phyloP scores from a whole-genome alignment of 1,284 basidiomycete species.

The Somion occarium region DNA sequence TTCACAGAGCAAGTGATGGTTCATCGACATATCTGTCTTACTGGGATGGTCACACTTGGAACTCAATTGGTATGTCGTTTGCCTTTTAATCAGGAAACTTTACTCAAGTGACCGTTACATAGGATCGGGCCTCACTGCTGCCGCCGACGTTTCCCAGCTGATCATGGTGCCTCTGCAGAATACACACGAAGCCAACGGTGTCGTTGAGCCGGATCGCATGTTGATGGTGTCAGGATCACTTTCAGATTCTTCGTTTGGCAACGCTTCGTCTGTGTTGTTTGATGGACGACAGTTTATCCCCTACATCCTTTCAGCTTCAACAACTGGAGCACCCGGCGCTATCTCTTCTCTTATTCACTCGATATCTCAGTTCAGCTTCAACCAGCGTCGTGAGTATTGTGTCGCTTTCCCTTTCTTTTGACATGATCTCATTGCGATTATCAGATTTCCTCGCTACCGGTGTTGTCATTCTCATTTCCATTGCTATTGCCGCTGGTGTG shows the following conservation, averaged over 20 bases:
- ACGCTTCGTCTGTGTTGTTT: slow-evolving; percentile 81
- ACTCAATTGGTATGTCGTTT: slow-evolving; percentile 46
- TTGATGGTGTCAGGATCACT: slow-evolving; percentile 86
- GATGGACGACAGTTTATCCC: slow-evolving; percentile 85
- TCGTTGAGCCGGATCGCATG: slow-evolving; percentile 85
- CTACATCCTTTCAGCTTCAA: slow-evolving; percentile 71
- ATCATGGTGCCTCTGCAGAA: slow-evolving; percentile 86
- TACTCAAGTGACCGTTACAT: background rate
- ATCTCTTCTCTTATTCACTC: slow-evolving; percentile 84
- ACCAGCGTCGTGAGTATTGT: slow-evolving; percentile 52
- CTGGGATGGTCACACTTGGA: slow-evolving; percentile 82
- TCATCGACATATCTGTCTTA: slow-evolving; percentile 69
- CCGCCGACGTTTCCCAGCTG: slow-evolving; percentile 74
- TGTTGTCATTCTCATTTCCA: slow-evolving; percentile 94
- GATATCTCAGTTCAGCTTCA: slow-evolving; percentile 71
- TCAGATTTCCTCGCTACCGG: slow-evolving; percentile 86
- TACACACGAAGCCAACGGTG: slow-evolving; percentile 60
- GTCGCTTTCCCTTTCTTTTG: slow-evolving; percentile 1
- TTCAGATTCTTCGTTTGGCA: slow-evolving; percentile 67
- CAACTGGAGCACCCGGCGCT: slow-evolving; percentile 67
- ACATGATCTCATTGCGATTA: slow-evolving; percentile 6
- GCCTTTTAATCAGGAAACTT: slow-evolving; percentile 3
- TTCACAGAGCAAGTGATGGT: slow-evolving; percentile 47
- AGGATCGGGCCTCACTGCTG: slow-evolving; percentile 51
- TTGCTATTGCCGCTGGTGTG: slow-evolving; percentile 93